Evolutionary conservation across 345 rosid genomes (phyloP).

Genomic region (Sonneratia caseolaris): DNA sequence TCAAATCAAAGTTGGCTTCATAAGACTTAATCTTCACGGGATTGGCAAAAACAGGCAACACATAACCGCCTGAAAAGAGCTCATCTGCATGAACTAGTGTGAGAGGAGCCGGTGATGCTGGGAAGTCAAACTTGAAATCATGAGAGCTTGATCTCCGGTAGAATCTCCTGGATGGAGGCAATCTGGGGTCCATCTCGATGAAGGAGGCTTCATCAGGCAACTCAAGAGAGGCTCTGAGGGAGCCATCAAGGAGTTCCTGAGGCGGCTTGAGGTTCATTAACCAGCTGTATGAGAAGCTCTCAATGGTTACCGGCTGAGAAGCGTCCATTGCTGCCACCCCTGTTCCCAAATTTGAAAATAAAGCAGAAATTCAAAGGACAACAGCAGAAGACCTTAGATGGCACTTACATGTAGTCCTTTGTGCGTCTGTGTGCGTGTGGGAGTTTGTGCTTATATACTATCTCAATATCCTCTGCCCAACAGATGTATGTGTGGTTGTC

Average conservation of each 20-base stretch:
- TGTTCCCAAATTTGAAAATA: not conserved
- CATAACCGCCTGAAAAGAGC: constrained; percentile 71
- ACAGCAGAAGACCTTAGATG: not conserved
- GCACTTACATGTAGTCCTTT: not conserved
- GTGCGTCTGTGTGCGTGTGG: not conserved
- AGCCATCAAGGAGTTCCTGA: constrained; percentile 25
- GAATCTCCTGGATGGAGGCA: constrained; percentile 89
- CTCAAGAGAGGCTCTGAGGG: constrained; percentile 19
- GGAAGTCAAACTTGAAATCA: constrained; percentile 74
- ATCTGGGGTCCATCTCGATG: constrained; percentile 94
- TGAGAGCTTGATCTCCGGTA: constrained; percentile 31
- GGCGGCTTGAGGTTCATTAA: constrained; percentile 56
- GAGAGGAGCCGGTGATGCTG: constrained; percentile 37
- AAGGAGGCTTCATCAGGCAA: constrained; percentile 68
- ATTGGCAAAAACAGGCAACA: constrained; percentile 49
- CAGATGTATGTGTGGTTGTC: constrained; percentile 11
- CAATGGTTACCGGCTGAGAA: constrained; percentile 73
- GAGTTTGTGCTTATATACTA: constrained; percentile 1
- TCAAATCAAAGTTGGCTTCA: constrained; percentile 16
- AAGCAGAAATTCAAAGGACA: constrained; percentile 5
- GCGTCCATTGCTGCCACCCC: constrained; percentile 38
- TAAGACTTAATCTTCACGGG: constrained; percentile 30
- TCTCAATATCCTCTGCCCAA: constrained; percentile 3
- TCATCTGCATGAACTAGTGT: constrained; percentile 72
- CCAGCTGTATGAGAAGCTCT: constrained; percentile 93